Percentiles rank a stretch among this genome's conserved stretches.
These are phyloP conservation scores for Kandelia obovata DNA, from an alignment of 345 rosid genomes.

Conservation along the genomic window DNA sequence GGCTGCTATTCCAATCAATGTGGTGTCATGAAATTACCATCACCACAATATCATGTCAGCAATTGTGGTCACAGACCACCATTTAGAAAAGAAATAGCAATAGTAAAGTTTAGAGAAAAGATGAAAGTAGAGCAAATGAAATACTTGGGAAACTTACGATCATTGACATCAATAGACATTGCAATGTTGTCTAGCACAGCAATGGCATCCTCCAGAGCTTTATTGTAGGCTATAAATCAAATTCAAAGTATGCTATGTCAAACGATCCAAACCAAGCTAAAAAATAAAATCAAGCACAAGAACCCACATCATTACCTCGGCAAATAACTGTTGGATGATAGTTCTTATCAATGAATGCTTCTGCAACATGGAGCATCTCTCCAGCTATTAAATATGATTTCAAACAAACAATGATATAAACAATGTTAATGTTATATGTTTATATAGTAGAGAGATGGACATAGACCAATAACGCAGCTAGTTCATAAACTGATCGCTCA, in stretches of 20 bases:
- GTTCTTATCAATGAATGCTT: slow-evolving; percentile 80
- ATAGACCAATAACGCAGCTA: too few species aligned
- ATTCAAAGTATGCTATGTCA: background rate
- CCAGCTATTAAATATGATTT: slow-evolving; percentile 55
- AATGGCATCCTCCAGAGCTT: slow-evolving; percentile 92
- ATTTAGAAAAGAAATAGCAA: background rate
- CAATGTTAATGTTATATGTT: background rate
- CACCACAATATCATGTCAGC: too few species aligned
- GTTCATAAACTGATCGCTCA: too few species aligned
- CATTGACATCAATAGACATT: slow-evolving; percentile 69
- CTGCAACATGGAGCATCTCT: slow-evolving; percentile 98
- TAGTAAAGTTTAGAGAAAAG: background rate
- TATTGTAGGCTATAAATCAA: slow-evolving; percentile 66
- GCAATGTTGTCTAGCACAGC: slow-evolving; percentile 92
- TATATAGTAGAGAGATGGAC: too few species aligned
- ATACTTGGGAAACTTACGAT: slow-evolving; percentile 52
- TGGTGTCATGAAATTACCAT: too few species aligned
- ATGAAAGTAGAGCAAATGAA: background rate
- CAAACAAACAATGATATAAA: background rate
- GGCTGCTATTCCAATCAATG: too few species aligned
- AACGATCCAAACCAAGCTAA: slow-evolving; percentile 8
- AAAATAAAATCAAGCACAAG: background rate
- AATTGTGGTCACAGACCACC: too few species aligned
- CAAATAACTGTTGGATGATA: slow-evolving; percentile 96
- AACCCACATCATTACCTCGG: slow-evolving; percentile 47